Evolutionary conservation across 176 grass and related monocot genomes (phyloP).

Genomic region (Cymbopogon citratus): DNA sequence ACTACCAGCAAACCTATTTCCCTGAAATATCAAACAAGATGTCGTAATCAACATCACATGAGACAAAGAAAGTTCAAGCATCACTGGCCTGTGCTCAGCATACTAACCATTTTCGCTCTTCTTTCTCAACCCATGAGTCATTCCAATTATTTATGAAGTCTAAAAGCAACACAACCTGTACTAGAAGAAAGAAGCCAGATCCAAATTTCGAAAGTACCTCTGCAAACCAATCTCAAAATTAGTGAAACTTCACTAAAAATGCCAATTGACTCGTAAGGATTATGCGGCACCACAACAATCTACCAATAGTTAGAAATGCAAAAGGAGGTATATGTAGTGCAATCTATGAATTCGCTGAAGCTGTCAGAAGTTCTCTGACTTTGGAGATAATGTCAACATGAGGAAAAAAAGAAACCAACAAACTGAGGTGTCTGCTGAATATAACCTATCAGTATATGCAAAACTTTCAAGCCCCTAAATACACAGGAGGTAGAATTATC

Average conservation of each 20-base stretch:
- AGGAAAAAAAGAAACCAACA: neutral
- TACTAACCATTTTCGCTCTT: slow-evolving; percentile 86
- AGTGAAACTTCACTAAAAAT: slow-evolving; percentile 8
- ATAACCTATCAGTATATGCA: neutral
- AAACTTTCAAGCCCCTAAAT: slow-evolving; percentile 1
- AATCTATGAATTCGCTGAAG: neutral
- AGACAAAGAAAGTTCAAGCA: slow-evolving; percentile 11
- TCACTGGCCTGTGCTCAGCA: neutral
- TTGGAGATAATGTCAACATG: neutral
- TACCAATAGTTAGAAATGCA: neutral
- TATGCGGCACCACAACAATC: neutral
- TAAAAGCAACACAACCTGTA: slow-evolving; percentile 86
- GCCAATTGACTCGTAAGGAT: neutral
- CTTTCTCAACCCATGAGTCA: slow-evolving; percentile 97
- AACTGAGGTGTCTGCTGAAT: neutral
- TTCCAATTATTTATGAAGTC: slow-evolving; percentile 93
- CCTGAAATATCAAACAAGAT: slow-evolving; percentile 52
- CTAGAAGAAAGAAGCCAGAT: slow-evolving; percentile 93
- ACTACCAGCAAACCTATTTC: slow-evolving; percentile 74
- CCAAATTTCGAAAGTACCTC: slow-evolving; percentile 94
- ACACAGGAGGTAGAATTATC: neutral
- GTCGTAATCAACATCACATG: slow-evolving; percentile 19
- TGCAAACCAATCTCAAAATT: slow-evolving; percentile 34
- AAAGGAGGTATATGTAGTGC: neutral
- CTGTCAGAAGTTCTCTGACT: neutral